phyloP scores from a whole-genome alignment of 208 protist genomes.

The Leptomonas seymouri region DNA sequence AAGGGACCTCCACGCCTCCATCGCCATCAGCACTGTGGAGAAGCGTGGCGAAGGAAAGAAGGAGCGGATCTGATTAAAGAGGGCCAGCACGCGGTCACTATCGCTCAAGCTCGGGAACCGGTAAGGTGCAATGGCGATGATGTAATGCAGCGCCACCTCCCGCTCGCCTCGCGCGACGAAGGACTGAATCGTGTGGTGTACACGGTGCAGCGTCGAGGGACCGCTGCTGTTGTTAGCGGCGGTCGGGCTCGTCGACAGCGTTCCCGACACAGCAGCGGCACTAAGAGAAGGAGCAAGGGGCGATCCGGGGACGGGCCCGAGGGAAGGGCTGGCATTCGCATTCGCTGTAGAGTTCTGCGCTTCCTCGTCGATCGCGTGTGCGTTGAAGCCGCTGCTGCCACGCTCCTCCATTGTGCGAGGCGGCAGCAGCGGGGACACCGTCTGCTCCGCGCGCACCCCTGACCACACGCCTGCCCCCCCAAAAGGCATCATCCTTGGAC shows the following conservation, averaged over 20 bases:
- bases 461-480: constrained; percentile 8
- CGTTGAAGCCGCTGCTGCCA: background rate
- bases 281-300: constrained; percentile 4
- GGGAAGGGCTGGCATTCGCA: background rate
- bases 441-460: constrained; percentile 2
- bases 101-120: constrained; percentile 35
- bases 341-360: constrained; percentile 6
- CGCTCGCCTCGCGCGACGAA: constrained; percentile 58
- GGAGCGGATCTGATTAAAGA: constrained; percentile 65
- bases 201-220: constrained; percentile 14
- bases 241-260: constrained; percentile 14
- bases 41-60: constrained; percentile 57
- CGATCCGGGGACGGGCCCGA: background rate
- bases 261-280: background rate
- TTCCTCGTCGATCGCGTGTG: background rate
- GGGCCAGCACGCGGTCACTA: constrained; percentile 60
- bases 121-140: constrained; percentile 58
- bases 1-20: constrained; percentile 71
- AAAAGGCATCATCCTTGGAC: background rate
- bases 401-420: constrained; percentile 24
- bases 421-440: constrained; percentile 9
- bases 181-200: constrained; percentile 49
- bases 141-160: constrained; percentile 65
- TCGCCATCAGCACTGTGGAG: constrained; percentile 62
- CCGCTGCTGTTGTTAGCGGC: constrained; percentile 5